Evolutionary conservation across 345 rosid genomes (phyloP), one percentile per base, ranked within the genome.

Genomic region (Lepidium didymum): DNA sequence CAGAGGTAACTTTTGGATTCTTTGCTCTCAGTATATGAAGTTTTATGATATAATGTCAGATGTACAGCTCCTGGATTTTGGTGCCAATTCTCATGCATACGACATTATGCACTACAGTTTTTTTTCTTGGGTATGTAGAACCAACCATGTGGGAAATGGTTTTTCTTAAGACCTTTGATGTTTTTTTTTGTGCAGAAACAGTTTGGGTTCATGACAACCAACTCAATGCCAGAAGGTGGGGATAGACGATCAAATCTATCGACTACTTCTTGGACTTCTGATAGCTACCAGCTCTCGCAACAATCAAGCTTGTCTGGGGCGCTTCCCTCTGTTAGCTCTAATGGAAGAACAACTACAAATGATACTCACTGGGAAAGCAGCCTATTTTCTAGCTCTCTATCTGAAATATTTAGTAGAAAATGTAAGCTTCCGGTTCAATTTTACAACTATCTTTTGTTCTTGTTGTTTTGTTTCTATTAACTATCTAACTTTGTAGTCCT

Each of bases 381-480:
- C 75, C 84, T 93, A 36, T 93, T 93, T 75, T 93, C 98, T 40
- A 87, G 96, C 81, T 90, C 98, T 4, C 69, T 93, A 55, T 90
- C 97, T 10, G 98, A 93, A 33, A 67, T 88, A 49, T 84, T 85
- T 77, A 86, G 73, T 70, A 73, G 81, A 62, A 75, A 87, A 69
- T 55, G 98, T 88, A 78, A 81, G 92, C 58, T 37, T 51, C 62
- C 15, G 33, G 11, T 38, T 56, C 42, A 0, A 0, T 45, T 18
- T 5, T 6, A 43, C 21, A 25, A 16, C 3, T 9, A 1, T 3
- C 5, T 41, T 42, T 41, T 1, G 0, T 14, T 56, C 43, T 18
- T 38, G n/a, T 44, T 55, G 6, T 29, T 56, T 14, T 11, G 34
- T 56, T n/a, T 34, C 13, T 36, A 15, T 6, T 23, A 41, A 8